These are phyloP conservation scores for Fusarium clavum DNA, from an alignment of 2,329 filamentous ascomycete species.

Conservation along the genomic window DNA sequence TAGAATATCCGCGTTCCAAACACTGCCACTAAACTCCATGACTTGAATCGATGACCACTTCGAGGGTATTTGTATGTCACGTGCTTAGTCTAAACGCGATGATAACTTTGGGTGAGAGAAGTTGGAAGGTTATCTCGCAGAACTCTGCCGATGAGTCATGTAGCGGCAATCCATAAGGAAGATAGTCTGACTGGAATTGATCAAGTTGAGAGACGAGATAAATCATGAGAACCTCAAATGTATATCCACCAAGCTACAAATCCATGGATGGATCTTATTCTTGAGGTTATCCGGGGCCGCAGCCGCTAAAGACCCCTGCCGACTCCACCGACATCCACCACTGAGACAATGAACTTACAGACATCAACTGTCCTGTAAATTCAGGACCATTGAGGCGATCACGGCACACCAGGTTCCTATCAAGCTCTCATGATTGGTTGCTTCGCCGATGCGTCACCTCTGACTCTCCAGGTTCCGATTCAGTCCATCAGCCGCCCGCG, in stretches of 20 bases:
- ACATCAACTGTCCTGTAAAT: not conserved
- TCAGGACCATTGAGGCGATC: conserved; percentile 38
- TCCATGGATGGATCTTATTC: not conserved
- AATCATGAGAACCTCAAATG: not conserved
- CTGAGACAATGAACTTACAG: not conserved
- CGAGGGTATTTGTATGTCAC: not conserved
- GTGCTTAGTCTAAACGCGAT: not conserved
- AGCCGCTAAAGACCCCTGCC: conserved; percentile 11
- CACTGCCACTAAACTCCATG: not conserved
- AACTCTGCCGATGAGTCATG: not conserved
- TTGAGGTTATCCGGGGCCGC: not conserved
- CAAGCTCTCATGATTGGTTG: conserved; percentile 39
- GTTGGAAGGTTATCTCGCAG: not conserved
- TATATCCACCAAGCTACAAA: not conserved
- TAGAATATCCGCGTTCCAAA: not conserved
- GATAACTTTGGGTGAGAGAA: not conserved
- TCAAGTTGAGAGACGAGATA: not conserved
- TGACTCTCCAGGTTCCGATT: conserved; percentile 37
- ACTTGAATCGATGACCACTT: not conserved
- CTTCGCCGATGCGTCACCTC: conserved; percentile 46
- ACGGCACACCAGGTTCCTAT: conserved; percentile 33
- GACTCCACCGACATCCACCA: not conserved
- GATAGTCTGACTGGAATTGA: not conserved
- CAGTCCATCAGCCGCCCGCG: conserved; percentile 10
- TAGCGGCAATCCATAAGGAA: not conserved